Conservation (phyloP, 176 grass and related monocot species). For the Dendrocalamus sinicus region DNA sequence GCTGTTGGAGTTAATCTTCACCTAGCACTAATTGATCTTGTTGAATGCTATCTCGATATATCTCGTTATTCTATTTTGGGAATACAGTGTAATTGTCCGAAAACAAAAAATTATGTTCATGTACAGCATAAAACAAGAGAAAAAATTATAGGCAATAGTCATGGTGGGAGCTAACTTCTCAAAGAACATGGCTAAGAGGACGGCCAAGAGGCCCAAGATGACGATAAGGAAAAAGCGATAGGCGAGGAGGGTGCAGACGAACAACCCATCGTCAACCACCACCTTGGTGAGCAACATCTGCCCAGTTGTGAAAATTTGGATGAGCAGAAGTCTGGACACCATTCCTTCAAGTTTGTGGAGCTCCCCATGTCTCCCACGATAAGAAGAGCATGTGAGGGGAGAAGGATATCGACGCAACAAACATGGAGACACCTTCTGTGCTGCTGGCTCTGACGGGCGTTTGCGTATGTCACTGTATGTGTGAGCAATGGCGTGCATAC, state of each 20-base stretch:
- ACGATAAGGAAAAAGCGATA: constrained; percentile 39
- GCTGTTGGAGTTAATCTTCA: no score
- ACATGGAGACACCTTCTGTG: background rate
- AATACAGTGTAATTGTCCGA: no score
- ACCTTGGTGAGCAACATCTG: constrained; percentile 43
- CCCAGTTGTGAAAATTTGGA: background rate
- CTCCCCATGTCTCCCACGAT: background rate
- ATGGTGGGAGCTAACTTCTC: constrained; percentile 34
- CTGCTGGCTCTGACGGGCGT: background rate
- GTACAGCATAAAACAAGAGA: no score
- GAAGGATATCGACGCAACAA: no score
- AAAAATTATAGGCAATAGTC: no score
- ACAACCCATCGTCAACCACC: background rate
- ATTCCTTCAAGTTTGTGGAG: background rate
- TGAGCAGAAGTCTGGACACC: background rate
- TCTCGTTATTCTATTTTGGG: no score
- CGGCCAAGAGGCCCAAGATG: background rate
- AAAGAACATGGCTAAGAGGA: constrained; percentile 27
- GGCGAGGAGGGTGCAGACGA: constrained; percentile 7
- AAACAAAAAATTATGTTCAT: no score
- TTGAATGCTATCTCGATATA: no score
- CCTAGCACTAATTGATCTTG: no score
- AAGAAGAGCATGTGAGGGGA: background rate
- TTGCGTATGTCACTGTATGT: background rate
- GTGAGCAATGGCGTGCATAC: background rate